Evolutionary conservation across 345 rosid species (phyloP), one percentile per base, ranked within the genome.

Genomic region (Syzygium grande): DNA sequence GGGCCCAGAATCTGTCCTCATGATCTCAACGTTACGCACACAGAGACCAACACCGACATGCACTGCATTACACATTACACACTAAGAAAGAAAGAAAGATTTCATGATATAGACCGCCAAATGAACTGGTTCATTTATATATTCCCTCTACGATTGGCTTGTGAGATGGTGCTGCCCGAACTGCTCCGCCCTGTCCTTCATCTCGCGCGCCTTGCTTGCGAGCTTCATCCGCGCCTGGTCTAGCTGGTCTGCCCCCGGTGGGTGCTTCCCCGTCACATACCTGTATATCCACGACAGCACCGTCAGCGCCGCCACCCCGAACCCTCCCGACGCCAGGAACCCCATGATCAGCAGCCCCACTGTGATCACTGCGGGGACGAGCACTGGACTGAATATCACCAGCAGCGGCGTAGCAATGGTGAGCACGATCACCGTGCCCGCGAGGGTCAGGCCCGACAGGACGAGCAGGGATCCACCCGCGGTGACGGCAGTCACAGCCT

Each of bases 271-370:
- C 1, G 95, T 96, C 30, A 93, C 96, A 73, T 96, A 96, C 95
- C 98, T 95, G 90, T 96, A 97, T 77, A 97, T 94, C 99, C 99
- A 97, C 15, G 98, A 92, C 88, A 97, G 90, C 87, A 93, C 97
- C 15, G 96, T 90, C 15, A 95, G 85, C 1, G 99, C 97, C 0
- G 97, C 99, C 12, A 96, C 89, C 12, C 98, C 97, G 56, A 97
- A 95, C 1, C 99, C 97, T 22, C 99, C 99, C 0, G 99, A 96
- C 46, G 98, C 90, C 38, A 94, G 85, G 92, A 97, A 96, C 17
- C 99, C 99, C 51, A 91, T 91, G 84, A 90, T 86, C 54, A 96
- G 55, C 22, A 96, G 89, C 22, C 92, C 91, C 2, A 90, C 91
- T 0, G 95, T 88, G 85, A 96, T 93, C 27, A 95, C 91, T 15